A percentile compares a stretch with the other conserved stretches of the same genome.
Evolutionary conservation across 495 filamentous ascomycete genomes (phyloP).

Genomic region (Penicillium turbatum): DNA sequence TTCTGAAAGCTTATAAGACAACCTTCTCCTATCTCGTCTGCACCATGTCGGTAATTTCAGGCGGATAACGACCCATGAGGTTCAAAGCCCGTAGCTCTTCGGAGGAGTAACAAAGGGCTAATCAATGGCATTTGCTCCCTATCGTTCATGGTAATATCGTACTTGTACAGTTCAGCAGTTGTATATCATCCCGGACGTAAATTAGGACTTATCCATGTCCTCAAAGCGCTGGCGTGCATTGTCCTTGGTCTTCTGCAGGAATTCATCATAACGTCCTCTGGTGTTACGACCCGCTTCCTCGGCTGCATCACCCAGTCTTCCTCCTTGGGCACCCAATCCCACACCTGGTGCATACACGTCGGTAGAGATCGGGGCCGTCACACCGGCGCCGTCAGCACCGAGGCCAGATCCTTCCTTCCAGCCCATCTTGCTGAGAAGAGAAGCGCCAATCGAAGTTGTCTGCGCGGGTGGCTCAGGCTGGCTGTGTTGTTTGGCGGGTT

Average conservation of each 20-base stretch:
- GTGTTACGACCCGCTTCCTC: conserved; percentile 76
- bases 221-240: conserved; percentile 77
- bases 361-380: conserved; percentile 70
- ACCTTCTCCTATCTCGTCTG: too few relatives aligned
- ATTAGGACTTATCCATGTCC: conserved; percentile 41
- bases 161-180: not conserved
- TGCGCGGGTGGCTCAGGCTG: conserved; percentile 39
- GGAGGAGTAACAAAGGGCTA: too few relatives aligned
- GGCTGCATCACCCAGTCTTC: conserved; percentile 77
- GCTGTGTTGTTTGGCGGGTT: conserved; percentile 25
- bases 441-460: conserved; percentile 70
- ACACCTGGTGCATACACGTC: conserved; percentile 80
- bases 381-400: conserved; percentile 73
- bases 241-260: conserved; percentile 73
- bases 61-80: too few relatives aligned
- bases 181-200: not conserved
- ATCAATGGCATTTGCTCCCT: too few relatives aligned
- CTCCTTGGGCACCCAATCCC: conserved; percentile 77
- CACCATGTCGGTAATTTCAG: too few relatives aligned
- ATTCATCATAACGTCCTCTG: conserved; percentile 63
- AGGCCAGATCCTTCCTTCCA: conserved; percentile 78
- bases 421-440: conserved; percentile 85
- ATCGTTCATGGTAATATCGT: not conserved
- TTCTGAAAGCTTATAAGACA: too few relatives aligned
- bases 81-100: too few relatives aligned